These are phyloP conservation scores for Kwoniella shivajii DNA, from an alignment of 1,284 basidiomycete species.

Conservation along the genomic window DNA sequence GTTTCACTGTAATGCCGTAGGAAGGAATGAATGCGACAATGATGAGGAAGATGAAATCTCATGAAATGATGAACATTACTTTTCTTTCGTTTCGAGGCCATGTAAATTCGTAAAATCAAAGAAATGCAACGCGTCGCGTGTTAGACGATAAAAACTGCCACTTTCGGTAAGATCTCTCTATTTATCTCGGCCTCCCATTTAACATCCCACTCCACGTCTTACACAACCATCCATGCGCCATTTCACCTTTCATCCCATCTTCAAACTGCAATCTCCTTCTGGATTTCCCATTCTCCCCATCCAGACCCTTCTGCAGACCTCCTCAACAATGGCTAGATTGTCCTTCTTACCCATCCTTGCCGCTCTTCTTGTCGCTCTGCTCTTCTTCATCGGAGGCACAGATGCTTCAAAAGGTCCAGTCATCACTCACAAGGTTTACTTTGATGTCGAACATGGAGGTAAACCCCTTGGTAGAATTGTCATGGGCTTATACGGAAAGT, in stretches of 20 bases:
- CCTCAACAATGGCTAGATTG: conserved; percentile 59
- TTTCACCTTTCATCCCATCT: not conserved
- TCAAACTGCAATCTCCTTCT: not conserved
- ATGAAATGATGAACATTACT: not conserved
- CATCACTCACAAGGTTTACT: conserved; percentile 87
- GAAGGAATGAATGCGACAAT: not conserved
- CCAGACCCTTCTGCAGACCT: too few relatives aligned
- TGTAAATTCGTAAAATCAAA: not conserved
- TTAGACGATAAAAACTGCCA: not conserved
- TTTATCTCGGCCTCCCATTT: conserved; percentile 1
- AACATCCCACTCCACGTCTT: not conserved
- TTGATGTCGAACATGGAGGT: conserved; percentile 88
- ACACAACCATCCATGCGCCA: not conserved
- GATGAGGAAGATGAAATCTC: not conserved
- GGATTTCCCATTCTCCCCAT: not conserved
- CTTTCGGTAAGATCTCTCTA: not conserved
- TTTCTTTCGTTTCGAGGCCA: not conserved
- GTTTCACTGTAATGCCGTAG: not conserved
- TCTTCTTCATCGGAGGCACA: conserved; percentile 51
- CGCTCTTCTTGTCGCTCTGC: conserved; percentile 65
- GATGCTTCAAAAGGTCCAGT: conserved; percentile 61
- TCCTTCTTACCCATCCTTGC: conserved; percentile 67
- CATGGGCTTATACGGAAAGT: conserved; percentile 82
- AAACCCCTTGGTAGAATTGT: conserved; percentile 76
- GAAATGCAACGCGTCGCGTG: conserved; percentile 11